phyloP scores from a whole-genome alignment of 2,329 filamentous ascomycete species.

The Mariannaea sp. region DNA sequence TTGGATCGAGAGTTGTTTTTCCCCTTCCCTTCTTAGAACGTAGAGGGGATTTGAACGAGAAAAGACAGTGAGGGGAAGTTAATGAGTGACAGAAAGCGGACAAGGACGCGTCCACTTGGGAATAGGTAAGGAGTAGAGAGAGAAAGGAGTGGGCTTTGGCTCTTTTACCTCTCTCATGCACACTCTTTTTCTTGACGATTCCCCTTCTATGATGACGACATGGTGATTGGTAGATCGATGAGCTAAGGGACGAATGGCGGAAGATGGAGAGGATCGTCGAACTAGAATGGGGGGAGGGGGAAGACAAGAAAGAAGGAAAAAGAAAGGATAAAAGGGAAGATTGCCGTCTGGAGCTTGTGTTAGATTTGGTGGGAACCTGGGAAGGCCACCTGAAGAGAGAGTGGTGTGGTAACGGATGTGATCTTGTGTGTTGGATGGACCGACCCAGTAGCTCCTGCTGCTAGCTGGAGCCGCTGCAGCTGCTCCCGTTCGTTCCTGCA shows the following conservation, averaged over 20 bases:
- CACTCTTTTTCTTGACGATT: conserved; percentile 10
- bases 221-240: conserved; percentile 3
- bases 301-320: not conserved
- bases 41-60: not conserved
- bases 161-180: conserved; percentile 9
- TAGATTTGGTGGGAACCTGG: not conserved
- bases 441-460: too few relatives aligned
- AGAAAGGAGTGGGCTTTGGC: conserved; percentile 6
- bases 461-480: too few relatives aligned
- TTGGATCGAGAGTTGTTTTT: not conserved
- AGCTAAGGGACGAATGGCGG: too few relatives aligned
- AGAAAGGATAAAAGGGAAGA: not conserved
- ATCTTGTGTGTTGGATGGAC: too few relatives aligned
- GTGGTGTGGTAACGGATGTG: conserved; percentile 15
- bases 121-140: conserved; percentile 3
- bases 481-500: not conserved
- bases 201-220: conserved; percentile 23
- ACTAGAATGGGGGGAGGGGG: not conserved
- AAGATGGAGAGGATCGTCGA: not conserved
- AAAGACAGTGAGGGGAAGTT: not conserved
- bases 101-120: conserved; percentile 6
- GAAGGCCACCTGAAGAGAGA: not conserved
- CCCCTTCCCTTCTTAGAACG: too few relatives aligned
- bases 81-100: not conserved
- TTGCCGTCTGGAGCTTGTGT: not conserved